Evolutionary conservation across 441 rosid genomes (phyloP).

Genomic region (Gossypium laxum): DNA sequence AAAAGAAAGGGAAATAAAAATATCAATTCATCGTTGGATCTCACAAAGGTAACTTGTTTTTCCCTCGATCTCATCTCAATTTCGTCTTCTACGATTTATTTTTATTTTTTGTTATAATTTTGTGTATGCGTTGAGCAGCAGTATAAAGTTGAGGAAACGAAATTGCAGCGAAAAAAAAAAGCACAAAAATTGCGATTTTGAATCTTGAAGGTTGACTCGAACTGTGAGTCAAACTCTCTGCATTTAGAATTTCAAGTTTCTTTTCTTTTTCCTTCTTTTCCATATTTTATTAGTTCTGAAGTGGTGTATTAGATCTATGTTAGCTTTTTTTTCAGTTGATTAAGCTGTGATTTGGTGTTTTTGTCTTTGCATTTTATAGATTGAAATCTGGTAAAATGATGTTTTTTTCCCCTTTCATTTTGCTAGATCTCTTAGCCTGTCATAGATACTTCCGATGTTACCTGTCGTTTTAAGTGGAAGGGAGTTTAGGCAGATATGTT

Average conservation of each 20-base stretch:
- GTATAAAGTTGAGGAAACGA: neutral
- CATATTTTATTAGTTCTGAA: neutral
- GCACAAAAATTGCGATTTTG: neutral
- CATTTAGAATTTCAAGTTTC: neutral
- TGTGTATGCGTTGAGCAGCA: neutral
- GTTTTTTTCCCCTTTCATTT: neutral
- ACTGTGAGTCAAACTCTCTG: neutral
- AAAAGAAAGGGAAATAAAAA: neutral
- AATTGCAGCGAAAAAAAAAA: neutral
- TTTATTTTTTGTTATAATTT: neutral
- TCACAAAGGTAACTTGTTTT: slow-evolving; percentile 13
- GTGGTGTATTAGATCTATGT: slow-evolving; percentile 13
- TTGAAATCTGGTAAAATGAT: neutral
- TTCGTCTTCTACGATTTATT: neutral
- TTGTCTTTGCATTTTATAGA: neutral
- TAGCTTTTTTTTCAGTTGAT: slow-evolving; percentile 5
- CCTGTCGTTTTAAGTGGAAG: neutral
- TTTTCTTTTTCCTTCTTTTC: neutral
- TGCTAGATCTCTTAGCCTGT: neutral
- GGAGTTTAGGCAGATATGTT: neutral
- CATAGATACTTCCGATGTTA: neutral
- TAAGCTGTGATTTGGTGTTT: slow-evolving; percentile 9
- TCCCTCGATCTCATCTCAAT: slow-evolving; percentile 12
- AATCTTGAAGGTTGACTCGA: neutral
- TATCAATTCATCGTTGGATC: slow-evolving; percentile 16